These are phyloP conservation scores for Penicillium cataractarum DNA, from an alignment of 495 filamentous ascomycete genomes.

Conservation along the genomic window DNA sequence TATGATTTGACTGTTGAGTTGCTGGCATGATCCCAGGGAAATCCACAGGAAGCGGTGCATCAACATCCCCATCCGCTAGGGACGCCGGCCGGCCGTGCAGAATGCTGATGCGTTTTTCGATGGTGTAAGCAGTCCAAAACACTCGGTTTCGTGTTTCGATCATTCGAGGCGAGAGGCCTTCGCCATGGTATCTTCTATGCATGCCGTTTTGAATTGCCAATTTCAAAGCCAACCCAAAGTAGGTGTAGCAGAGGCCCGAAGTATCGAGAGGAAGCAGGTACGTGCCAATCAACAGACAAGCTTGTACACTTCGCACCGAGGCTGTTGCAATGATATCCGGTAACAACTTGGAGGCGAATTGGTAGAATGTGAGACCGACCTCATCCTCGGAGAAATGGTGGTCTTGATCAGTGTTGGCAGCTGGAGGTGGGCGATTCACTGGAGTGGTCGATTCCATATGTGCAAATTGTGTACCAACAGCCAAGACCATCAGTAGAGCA, in stretches of 20 bases:
- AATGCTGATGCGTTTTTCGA: conserved; percentile 54
- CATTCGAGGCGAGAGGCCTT: conserved; percentile 46
- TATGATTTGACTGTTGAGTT: conserved; percentile 45
- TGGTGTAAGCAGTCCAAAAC: conserved; percentile 56
- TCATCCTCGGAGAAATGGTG: conserved; percentile 55
- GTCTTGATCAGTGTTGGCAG: conserved; percentile 37
- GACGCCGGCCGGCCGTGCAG: conserved; percentile 53
- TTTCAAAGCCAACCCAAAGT: conserved; percentile 54
- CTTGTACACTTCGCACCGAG: conserved; percentile 56
- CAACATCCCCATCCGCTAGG: conserved; percentile 48
- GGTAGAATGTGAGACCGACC: conserved; percentile 56
- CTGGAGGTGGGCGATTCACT: conserved; percentile 39
- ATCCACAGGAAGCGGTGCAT: conserved; percentile 50
- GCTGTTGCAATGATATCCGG: conserved; percentile 58
- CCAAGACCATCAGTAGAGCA: conserved; percentile 54
- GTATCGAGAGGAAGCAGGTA: conserved; percentile 55
- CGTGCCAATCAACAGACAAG: conserved; percentile 53
- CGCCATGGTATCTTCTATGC: conserved; percentile 53
- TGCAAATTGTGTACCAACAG: conserved; percentile 58
- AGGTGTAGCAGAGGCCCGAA: conserved; percentile 54
- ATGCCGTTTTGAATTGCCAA: conserved; percentile 59
- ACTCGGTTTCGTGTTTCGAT: conserved; percentile 53
- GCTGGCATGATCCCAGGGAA: conserved; percentile 43
- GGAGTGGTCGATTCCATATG: conserved; percentile 53
- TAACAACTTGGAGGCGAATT: conserved; percentile 52